phyloP scores from a whole-genome alignment of 495 filamentous ascomycete species.

The Trichoderma reesei region DNA sequence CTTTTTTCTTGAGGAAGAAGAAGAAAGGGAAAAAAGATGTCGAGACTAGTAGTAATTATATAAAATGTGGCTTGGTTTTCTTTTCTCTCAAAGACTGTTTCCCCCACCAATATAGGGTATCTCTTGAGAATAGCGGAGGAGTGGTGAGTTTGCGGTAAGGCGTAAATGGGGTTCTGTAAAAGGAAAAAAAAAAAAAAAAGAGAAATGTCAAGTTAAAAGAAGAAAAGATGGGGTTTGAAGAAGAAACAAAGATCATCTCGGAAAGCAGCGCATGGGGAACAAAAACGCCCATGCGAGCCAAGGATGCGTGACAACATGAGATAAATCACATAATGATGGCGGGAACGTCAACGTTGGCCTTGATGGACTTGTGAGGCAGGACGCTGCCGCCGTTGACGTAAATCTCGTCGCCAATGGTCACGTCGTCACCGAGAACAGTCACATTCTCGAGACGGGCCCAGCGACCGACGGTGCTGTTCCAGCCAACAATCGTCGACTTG shows the following conservation, averaged over 20 bases:
- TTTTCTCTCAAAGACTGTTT: conserved; percentile 8
- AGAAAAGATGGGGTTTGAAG: not conserved
- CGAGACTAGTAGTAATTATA: not conserved
- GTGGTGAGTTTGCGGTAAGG: not conserved
- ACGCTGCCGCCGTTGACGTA: conserved; percentile 98
- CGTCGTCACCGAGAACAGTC: conserved; percentile 92
- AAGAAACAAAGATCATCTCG: no score
- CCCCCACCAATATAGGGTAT: conserved; percentile 7
- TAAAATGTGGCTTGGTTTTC: not conserved
- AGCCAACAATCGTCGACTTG: conserved; percentile 98
- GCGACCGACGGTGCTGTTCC: conserved; percentile 92
- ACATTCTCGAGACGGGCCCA: conserved; percentile 99
- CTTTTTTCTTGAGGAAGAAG: not conserved
- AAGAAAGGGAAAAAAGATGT: not conserved
- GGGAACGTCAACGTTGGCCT: conserved; percentile 89
- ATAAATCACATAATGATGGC: conserved; percentile 71
- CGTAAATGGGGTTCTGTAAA: not conserved
- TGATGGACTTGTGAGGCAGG: conserved; percentile 98
- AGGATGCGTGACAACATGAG: not conserved
- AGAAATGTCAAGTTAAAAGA: not conserved
- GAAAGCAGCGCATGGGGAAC: not conserved
- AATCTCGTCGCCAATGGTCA: conserved; percentile 97
- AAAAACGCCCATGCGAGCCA: not conserved
- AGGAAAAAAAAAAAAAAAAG: not conserved
- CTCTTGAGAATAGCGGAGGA: conserved; percentile 5